Base-by-base conservation (phyloP, 805 yeast genomes). In the Candida odintsovae region DNA sequence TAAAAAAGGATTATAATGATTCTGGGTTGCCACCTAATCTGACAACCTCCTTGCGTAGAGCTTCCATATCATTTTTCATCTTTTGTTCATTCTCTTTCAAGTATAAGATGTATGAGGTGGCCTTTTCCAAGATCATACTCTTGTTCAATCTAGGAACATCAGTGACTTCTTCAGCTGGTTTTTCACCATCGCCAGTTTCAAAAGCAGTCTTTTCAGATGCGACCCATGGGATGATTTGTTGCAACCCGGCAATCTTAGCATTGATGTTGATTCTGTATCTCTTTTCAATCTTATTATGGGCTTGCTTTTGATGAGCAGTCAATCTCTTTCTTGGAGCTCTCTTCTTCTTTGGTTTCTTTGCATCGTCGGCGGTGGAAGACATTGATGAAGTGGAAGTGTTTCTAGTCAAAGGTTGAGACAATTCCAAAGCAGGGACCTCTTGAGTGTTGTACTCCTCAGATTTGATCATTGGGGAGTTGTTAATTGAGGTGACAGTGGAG, bases 261-360 rank as follows among this genome's bases (percentile, higher is more conserved):
- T 83, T 83, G 61, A 83, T 82, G 62, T 83, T 83, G 50, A 81
- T 82, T 60, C 89, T 69, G 62, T 83, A 83, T 49, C 82, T 75
- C 59, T 83, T 80, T 58, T 83, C 90, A 51, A 83, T 81, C 63
- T 78, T 79, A 66, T 83, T 83, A 59, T 83, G 90, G 0, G 87
- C 87, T 55, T 78, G 78, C 54, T 82, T 80, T 64, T 83, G 89
- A 53, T 73, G 72, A 6, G 71, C 70, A 9, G 83, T 76, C 45
- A 78, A 61, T 62, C 80, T 71, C 64, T 78, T 78, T 59, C 82
- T 65, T 40, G 76, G 76, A 13, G 77, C 73, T 59, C 78, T 69
- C 60, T 68, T 72, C 66, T 67, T 68, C 58, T 67, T 67, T 37
- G 62, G 60, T 48, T 65, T 64, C 42, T 50, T 51, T 12, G 52